Base-by-base conservation (phyloP, 106 monocot species). In the Acorus calamus region DNA sequence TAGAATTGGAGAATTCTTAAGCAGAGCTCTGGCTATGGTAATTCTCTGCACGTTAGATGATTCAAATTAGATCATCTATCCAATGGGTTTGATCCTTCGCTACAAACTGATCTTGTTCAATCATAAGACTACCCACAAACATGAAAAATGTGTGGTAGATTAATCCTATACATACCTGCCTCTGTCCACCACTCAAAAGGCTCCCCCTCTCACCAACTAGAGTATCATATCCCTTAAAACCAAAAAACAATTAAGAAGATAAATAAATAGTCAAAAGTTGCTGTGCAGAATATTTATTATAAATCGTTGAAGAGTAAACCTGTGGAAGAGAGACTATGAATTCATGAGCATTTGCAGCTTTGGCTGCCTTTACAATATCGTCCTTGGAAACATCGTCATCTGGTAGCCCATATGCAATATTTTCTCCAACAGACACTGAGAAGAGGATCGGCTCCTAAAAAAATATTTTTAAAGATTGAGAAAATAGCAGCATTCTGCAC, bases 261-360 rank as follows among this genome's bases (percentile, higher is more conserved):
- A 49, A 3, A 52, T 42, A 55, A 61, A 42, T 8, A 55, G 56
- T 3, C 28, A 61, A 59, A 3, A 52, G 7, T 54, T n/a, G 12
- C 8, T 42, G 6, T 1, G 4, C 42, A 3, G 28, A 69, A 4
- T 51, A 47, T 47, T n/a, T 12, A 44, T 66, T 8, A 14, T 46
- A 10, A 47, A 61, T 11, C 7, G 13, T 46, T 44, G 41, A 52
- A 5, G 12, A 4, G 48, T 14, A 52, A 52, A 94, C 96, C 96
- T 98, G 91, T 66, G 96, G 96, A 63, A 98, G 85, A 57, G 91
- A 81, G 55, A 98, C 75, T 28, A 98, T 87, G 72, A 98, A 98
- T 13, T 98, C 96, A 73, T 98, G 91, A 74, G 96, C 96, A 79
- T 98, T 98, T 44, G 96, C 96, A 58, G 96, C 96, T 77, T 98